phyloP scores from a whole-genome alignment of 2,329 filamentous ascomycete species.

The Macroventuria anomochaeta region DNA sequence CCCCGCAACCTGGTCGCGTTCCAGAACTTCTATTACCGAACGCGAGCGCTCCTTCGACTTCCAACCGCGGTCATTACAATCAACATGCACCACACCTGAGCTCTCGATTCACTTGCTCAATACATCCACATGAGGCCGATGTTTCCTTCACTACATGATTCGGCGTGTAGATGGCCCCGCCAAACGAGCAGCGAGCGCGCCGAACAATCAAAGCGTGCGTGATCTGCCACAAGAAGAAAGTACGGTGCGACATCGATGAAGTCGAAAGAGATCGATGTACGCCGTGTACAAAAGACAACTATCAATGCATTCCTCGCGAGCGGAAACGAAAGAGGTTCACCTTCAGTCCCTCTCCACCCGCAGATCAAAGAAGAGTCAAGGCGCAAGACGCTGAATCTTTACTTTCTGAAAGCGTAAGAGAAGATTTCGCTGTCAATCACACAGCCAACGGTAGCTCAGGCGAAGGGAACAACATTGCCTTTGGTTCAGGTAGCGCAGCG shows the following conservation, averaged over 20 bases:
- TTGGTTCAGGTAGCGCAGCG: slow-evolving; percentile 7
- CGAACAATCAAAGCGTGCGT: slow-evolving; percentile 49
- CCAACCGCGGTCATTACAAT: neutral
- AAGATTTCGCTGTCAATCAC: slow-evolving; percentile 9
- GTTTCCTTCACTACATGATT: neutral
- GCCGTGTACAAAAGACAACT: slow-evolving; percentile 44
- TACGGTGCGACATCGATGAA: slow-evolving; percentile 38
- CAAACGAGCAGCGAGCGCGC: slow-evolving; percentile 29
- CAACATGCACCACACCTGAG: neutral
- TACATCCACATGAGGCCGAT: slow-evolving; percentile 1
- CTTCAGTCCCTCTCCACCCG: slow-evolving; percentile 39
- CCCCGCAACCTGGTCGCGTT: slow-evolving; percentile 11
- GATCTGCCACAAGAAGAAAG: slow-evolving; percentile 54
- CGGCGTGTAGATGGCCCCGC: slow-evolving; percentile 20
- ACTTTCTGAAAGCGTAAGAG: slow-evolving; percentile 18
- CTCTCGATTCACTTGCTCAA: no score
- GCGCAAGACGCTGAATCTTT: slow-evolving; percentile 19
- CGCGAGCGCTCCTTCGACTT: neutral
- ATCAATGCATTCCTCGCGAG: slow-evolving; percentile 42
- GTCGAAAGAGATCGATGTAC: slow-evolving; percentile 48
- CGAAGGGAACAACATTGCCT: slow-evolving; percentile 6
- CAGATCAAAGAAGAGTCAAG: slow-evolving; percentile 19
- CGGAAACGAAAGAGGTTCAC: slow-evolving; percentile 44
- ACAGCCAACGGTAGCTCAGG: slow-evolving; percentile 7
- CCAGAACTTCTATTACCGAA: slow-evolving; percentile 2